phyloP scores from a whole-genome alignment of 2,329 filamentous ascomycete species.

The Whalleya microplaca region DNA sequence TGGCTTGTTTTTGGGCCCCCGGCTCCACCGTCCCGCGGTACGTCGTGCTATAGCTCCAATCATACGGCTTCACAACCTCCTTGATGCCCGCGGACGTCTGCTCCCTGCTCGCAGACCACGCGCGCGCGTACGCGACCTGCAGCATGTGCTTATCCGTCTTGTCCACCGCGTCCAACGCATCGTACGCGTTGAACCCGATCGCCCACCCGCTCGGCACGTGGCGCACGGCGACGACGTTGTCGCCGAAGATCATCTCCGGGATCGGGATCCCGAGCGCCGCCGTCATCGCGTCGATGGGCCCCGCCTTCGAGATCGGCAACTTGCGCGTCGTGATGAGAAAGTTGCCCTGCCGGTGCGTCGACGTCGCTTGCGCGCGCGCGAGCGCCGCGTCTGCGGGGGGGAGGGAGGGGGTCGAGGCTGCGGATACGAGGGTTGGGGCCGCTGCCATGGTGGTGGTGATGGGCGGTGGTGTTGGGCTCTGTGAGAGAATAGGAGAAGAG shows the following conservation, averaged over 20 bases:
- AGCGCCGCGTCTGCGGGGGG: too few relatives aligned
- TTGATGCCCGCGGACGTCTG: slow-evolving; percentile 85
- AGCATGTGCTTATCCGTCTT: slow-evolving; percentile 92
- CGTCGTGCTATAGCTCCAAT: slow-evolving; percentile 95
- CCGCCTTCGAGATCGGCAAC: slow-evolving; percentile 91
- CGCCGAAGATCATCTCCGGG: slow-evolving; percentile 99
- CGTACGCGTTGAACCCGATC: slow-evolving; percentile 80
- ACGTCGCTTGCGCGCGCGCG: slow-evolving; percentile 57
- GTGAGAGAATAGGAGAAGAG: too few relatives aligned
- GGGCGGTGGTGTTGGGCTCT: too few relatives aligned
- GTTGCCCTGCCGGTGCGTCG: slow-evolving; percentile 60
- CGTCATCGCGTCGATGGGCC: slow-evolving; percentile 85
- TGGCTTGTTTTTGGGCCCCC: too few relatives aligned
- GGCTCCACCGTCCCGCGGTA: slow-evolving; percentile 73
- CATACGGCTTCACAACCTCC: slow-evolving; percentile 92
- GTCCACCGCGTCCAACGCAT: slow-evolving; percentile 88
- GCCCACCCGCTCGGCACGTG: slow-evolving; percentile 78
- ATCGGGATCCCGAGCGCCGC: slow-evolving; percentile 79
- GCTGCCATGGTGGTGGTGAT: slow-evolving; percentile 18
- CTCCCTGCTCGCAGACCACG: slow-evolving; percentile 74
- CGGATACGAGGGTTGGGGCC: slow-evolving; percentile 43
- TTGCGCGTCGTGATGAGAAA: slow-evolving; percentile 84
- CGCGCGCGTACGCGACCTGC: slow-evolving; percentile 87
- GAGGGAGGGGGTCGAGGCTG: slow-evolving; percentile 45
- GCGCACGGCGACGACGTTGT: slow-evolving; percentile 80